Evolutionary conservation across 495 filamentous ascomycete species (phyloP).

Genomic region (Penicillium flavigenum): DNA sequence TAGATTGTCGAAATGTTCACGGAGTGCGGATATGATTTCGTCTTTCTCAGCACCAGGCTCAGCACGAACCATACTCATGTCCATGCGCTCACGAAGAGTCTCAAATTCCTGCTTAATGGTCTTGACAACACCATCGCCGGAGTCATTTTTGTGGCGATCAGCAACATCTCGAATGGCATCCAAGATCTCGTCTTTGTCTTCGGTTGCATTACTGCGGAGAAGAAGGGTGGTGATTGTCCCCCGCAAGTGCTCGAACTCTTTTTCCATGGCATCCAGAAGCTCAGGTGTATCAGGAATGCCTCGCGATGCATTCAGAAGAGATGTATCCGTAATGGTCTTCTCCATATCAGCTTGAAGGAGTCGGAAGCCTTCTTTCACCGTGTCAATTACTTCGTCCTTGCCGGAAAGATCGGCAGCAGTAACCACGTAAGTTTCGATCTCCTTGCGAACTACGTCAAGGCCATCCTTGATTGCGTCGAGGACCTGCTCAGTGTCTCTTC

Average conservation of each 20-base stretch:
- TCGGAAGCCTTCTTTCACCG: slow-evolving; percentile 69
- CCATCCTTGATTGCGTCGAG: slow-evolving; percentile 84
- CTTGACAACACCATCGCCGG: slow-evolving; percentile 33
- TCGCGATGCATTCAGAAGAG: slow-evolving; percentile 31
- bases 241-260: slow-evolving; percentile 67
- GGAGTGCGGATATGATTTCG: slow-evolving; percentile 67
- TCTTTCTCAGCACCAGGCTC: slow-evolving; percentile 32
- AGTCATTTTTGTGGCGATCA: slow-evolving; percentile 25
- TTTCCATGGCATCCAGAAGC: slow-evolving; percentile 68
- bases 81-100: slow-evolving; percentile 61
- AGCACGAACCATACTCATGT: slow-evolving; percentile 39
- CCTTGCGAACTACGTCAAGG: slow-evolving; percentile 71
- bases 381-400: slow-evolving; percentile 77
- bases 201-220: slow-evolving; percentile 54
- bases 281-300: slow-evolving; percentile 52
- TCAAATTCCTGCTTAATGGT: slow-evolving; percentile 73
- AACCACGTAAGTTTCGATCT: slow-evolving; percentile 79
- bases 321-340: slow-evolving; percentile 52
- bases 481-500: slow-evolving; percentile 75
- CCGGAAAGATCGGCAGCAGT: slow-evolving; percentile 61
- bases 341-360: slow-evolving; percentile 71
- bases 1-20: slow-evolving; percentile 67
- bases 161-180: slow-evolving; percentile 57
- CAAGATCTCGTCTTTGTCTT: slow-evolving; percentile 61
- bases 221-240: slow-evolving; percentile 69